A percentile compares a stretch with the other conserved stretches of the same genome.
These are phyloP conservation scores for Chionographis japonica DNA, from an alignment of 106 monocot species.

Conservation along the genomic window DNA sequence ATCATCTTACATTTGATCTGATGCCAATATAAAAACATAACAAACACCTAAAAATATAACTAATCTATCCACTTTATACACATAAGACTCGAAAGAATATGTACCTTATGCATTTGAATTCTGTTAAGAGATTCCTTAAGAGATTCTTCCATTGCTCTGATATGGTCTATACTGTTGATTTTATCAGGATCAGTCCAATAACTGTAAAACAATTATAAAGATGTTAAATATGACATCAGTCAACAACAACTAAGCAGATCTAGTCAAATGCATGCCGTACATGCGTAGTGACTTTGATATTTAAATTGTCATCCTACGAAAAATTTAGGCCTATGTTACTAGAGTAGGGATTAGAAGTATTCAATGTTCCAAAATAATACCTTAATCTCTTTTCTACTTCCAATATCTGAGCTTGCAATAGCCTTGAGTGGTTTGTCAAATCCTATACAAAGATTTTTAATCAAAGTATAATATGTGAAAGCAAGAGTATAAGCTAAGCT, in stretches of 20 bases:
- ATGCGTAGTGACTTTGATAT: too few relatives aligned
- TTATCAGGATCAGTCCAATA: constrained; percentile 8
- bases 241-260: too few relatives aligned
- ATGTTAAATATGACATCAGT: not conserved
- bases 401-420: constrained; percentile 36
- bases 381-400: constrained; percentile 36
- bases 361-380: constrained; percentile 5
- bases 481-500: too few relatives aligned
- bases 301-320: too few relatives aligned
- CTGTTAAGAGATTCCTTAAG: not conserved
- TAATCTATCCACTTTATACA: too few relatives aligned
- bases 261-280: too few relatives aligned
- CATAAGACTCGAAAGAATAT: too few relatives aligned
- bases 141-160: constrained; percentile 11
- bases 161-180: constrained; percentile 1
- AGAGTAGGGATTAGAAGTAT: too few relatives aligned
- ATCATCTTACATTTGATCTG: not conserved
- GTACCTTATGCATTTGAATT: constrained; percentile 4
- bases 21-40: too few relatives aligned
- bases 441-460: constrained; percentile 23
- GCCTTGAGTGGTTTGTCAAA: constrained; percentile 22
- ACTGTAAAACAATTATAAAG: not conserved
- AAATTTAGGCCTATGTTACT: too few relatives aligned
- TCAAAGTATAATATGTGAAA: not conserved
- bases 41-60: not conserved